Base-by-base conservation (phyloP, 1,284 basidiomycete genomes). In the Ceratobasidium sp. region DNA sequence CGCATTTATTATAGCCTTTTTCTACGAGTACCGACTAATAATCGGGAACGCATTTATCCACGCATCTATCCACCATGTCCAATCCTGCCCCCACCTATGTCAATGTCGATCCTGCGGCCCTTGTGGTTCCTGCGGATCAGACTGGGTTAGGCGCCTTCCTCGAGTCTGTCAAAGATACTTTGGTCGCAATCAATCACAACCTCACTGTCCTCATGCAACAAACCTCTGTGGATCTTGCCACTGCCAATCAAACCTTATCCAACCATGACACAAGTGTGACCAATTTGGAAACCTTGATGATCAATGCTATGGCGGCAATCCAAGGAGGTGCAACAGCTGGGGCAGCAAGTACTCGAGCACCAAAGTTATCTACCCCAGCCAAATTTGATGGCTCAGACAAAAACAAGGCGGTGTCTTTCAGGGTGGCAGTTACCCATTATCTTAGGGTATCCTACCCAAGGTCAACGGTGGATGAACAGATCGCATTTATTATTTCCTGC, bases 401-500 rank as follows among this genome's bases (percentile, higher is more conserved):
- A 44, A 16, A 38, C 10, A 41, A 65, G 33, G 12, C 38, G 12
- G 27, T 14, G 20, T 5, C 38, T 38, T 65, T 65, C 62, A 7
- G 18, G 33, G 62, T 44, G 8, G 38, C 62, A 7, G 27, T 65
- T 4, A 65, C 62, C 20, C 62, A 65, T 20, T 65, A 65, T 23
- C 3, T 65, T 3, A 7, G 38, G 7, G 62, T 23, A 18, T 7
- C 38, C 23, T 65, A 44, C n/a, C 41, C 62, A 38, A 3, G 20
- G 2, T 14, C 18, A 14, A 35, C 62, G 18, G 62, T 35, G 7
- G 62, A 65, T 46, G 23, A 46, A n/a, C 27, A 65, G 27, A 65
- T 65, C n/a, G 35, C 38, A n/a, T 65, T 65, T 30, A 65, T 65
- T 65, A 65, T 65, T 27, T 65, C 23, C 16, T 65, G 27, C 20